These are phyloP conservation scores for Penicillium sp. DNA, from an alignment of 2,329 filamentous ascomycete species.

Conservation along the genomic window DNA sequence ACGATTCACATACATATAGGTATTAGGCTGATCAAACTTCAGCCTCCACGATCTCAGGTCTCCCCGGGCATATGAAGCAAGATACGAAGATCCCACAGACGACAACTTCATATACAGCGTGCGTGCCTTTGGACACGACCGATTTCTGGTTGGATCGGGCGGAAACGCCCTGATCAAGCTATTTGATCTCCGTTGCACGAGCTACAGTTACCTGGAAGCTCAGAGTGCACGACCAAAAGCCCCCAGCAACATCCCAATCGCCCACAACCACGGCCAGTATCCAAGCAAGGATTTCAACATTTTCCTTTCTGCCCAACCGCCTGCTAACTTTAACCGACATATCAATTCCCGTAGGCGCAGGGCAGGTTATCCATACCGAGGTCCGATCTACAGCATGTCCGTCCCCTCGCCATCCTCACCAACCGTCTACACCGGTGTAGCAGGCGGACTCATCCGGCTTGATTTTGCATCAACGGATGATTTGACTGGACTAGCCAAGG, in stretches of 20 bases:
- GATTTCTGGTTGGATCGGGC: conserved; percentile 60
- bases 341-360: conserved; percentile 17
- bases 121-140: conserved; percentile 59
- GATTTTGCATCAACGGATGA: conserved; percentile 52
- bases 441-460: conserved; percentile 47
- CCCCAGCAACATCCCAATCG: conserved; percentile 1
- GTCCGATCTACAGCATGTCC: conserved; percentile 51
- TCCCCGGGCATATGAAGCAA: conserved; percentile 50
- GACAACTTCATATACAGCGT: conserved; percentile 63
- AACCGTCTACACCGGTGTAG: conserved; percentile 51
- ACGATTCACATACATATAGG: not conserved
- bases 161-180: conserved; percentile 64
- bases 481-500: conserved; percentile 32
- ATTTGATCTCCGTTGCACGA: conserved; percentile 61
- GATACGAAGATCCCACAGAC: conserved; percentile 61
- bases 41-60: conserved; percentile 66
- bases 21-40: not conserved
- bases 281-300: conserved; percentile 47
- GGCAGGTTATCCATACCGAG: conserved; percentile 48
- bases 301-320: conserved; percentile 43
- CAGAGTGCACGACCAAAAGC: conserved; percentile 13
- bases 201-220: conserved; percentile 39
- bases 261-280: conserved; percentile 4
- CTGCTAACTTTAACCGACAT: conserved; percentile 12
- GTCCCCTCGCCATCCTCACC: conserved; percentile 50